A percentile compares a stretch with the other conserved stretches of the same genome.
These are phyloP conservation scores for Rhizopogon roseolus DNA, from an alignment of 768 basidiomycete species.

Conservation along the genomic window DNA sequence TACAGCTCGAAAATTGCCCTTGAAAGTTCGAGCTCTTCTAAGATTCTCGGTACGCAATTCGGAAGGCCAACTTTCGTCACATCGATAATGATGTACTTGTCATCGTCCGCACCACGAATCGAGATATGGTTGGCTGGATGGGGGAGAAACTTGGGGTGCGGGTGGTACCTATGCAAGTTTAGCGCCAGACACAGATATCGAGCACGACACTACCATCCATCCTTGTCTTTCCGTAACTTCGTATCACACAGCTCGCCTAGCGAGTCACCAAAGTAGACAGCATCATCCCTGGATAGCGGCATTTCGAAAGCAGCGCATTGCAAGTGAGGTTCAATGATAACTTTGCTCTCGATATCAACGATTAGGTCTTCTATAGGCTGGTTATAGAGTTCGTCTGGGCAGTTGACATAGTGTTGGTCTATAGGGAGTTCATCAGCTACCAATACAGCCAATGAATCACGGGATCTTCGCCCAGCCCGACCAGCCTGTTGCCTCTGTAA, in stretches of 20 bases:
- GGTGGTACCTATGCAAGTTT: constrained; percentile 59
- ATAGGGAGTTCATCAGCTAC: constrained; percentile 66
- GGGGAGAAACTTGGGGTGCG: constrained; percentile 75
- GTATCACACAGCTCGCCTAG: constrained; percentile 56
- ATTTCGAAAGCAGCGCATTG: constrained; percentile 89
- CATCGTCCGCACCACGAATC: constrained; percentile 75
- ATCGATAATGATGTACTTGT: constrained; percentile 73
- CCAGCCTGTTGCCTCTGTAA: constrained; percentile 83
- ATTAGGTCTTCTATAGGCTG: constrained; percentile 56
- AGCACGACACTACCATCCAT: constrained; percentile 61
- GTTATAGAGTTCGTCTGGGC: constrained; percentile 69
- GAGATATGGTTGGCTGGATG: constrained; percentile 69
- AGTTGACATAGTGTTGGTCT: constrained; percentile 68
- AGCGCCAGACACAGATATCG: not conserved
- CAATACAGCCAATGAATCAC: constrained; percentile 73
- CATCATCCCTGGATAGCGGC: constrained; percentile 66
- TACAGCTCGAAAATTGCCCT: constrained; percentile 85
- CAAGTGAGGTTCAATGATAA: constrained; percentile 78
- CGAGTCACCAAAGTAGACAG: constrained; percentile 64
- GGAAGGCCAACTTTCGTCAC: constrained; percentile 36
- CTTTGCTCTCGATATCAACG: constrained; percentile 67
- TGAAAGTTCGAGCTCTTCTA: constrained; percentile 83
- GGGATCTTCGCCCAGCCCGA: constrained; percentile 75
- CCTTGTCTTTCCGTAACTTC: constrained; percentile 60
- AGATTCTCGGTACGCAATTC: constrained; percentile 30